These are phyloP conservation scores for Borealophlyctis nickersoniae DNA, from an alignment of 192 early-diverging fungal genomes.

Conservation along the genomic window DNA sequence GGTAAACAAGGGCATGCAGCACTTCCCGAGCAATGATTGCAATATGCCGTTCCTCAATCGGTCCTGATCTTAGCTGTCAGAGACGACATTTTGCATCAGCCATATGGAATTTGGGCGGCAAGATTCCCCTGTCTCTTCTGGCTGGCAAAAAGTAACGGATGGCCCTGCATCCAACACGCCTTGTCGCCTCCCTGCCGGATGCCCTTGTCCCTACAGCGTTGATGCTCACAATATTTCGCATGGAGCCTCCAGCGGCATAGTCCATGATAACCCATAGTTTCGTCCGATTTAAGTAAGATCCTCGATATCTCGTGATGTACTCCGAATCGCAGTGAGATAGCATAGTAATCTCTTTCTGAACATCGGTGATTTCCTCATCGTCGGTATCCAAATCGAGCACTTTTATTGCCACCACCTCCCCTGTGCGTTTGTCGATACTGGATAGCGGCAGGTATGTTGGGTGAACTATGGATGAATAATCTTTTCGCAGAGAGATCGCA, in stretches of 20 bases:
- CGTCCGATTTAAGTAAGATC: conserved; percentile 81
- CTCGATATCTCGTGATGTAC: conserved; percentile 93
- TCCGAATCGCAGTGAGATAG: conserved; percentile 84
- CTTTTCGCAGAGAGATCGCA: not conserved
- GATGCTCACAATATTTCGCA: conserved; percentile 65
- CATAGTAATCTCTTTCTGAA: conserved; percentile 89
- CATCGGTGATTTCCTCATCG: conserved; percentile 93
- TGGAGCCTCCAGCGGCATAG: conserved; percentile 91
- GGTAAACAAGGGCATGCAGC: conserved; percentile 81
- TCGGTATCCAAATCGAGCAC: conserved; percentile 95
- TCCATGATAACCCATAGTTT: conserved; percentile 99
- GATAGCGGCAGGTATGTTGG: not conserved
- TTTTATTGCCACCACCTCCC: conserved; percentile 91
- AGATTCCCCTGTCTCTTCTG: conserved; percentile 12
- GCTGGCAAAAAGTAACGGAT: not conserved
- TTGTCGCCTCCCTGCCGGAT: too few relatives aligned
- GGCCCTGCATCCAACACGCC: too few relatives aligned
- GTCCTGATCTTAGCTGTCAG: conserved; percentile 68
- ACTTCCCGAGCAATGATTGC: conserved; percentile 87
- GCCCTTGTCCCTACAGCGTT: too few relatives aligned
- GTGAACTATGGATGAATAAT: not conserved
- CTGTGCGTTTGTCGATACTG: conserved; percentile 71
- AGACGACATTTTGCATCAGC: not conserved
- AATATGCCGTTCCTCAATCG: conserved; percentile 86
- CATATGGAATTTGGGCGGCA: conserved; percentile 4